Base-by-base conservation (phyloP, 2,329 filamentous ascomycete species). In the Talaromyces sp. region DNA sequence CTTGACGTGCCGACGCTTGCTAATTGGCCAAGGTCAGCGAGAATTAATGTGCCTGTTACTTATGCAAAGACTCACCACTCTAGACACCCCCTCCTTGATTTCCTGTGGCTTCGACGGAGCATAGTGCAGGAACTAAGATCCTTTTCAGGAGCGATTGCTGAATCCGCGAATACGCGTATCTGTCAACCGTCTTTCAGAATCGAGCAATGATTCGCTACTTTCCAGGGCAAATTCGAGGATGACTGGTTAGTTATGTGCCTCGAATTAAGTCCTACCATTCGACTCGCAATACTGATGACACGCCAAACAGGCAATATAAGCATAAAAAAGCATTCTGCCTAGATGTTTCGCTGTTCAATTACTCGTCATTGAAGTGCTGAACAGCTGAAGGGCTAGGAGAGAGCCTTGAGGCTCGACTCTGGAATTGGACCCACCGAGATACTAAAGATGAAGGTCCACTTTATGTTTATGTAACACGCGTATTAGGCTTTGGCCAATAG, bases 1-100 rank as follows among this genome's bases (percentile, higher is more conserved):
- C 58, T 65, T 65, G 47, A 65, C 63, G 34, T 65, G 63, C 7
- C 63, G 56, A 36, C 58, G 47, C 38, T 53, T 65, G 63, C 63
- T 65, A 27, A 22, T 40, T 53, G 15, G 45, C 11, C 25, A 40
- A 15, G 17, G 58, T 65, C 49, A 65, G 63, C 36, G n/a, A 34
- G 19, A 27, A 45, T 60, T 27, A 22, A 34, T 17, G 31, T 22
- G 1, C 27, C 15, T 7, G 29, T 4, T n/a, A 56, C 29, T 36
- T 54, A 5, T 45, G 25, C n/a, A 43, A 19, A 31, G 40, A 61
- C 63, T 61, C 56, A 65, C 63, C 63, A 65, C 19, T 58, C 58
- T n/a, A 65, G n/a, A 31, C 63, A 65, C 11, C 63, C 63, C 53
- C 25, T 59, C n/a, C 47, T 49, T 7, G 63, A 65, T 59, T 65